These are phyloP conservation scores for Heliamphora pulchella DNA, from an alignment of 179 eudicot genomes.

Conservation along the genomic window DNA sequence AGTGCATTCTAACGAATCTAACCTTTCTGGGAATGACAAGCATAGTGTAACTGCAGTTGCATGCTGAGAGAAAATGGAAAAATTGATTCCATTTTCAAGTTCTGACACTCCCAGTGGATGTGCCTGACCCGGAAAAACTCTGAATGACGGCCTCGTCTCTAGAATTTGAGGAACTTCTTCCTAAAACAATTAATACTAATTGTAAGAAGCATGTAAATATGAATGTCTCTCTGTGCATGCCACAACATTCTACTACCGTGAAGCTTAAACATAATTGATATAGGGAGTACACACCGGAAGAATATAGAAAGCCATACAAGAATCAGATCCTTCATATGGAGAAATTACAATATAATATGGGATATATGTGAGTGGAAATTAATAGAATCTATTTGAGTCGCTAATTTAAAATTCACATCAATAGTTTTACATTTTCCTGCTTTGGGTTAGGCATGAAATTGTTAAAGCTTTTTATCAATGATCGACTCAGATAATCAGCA, in stretches of 20 bases:
- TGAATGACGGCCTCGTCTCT: conserved; percentile 30
- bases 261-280: neutral
- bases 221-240: neutral
- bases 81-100: conserved; percentile 74
- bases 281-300: neutral
- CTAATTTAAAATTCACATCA: neutral
- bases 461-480: neutral
- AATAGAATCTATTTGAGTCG: neutral
- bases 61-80: conserved; percentile 84
- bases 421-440: neutral
- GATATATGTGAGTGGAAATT: neutral
- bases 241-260: neutral
- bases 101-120: conserved; percentile 89
- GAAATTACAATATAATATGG: neutral
- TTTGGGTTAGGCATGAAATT: neutral
- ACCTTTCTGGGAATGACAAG: conserved; percentile 66
- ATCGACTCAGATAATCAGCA: neutral
- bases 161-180: conserved; percentile 53
- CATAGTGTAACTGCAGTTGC: conserved; percentile 82
- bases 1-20: conserved; percentile 29
- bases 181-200: conserved; percentile 22
- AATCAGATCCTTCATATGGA: neutral
- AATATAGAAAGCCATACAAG: neutral
- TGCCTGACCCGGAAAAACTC: conserved; percentile 62
- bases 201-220: neutral